Conservation (phyloP, 2,329 filamentous ascomycete species). For the Bipolaris victoriae region DNA sequence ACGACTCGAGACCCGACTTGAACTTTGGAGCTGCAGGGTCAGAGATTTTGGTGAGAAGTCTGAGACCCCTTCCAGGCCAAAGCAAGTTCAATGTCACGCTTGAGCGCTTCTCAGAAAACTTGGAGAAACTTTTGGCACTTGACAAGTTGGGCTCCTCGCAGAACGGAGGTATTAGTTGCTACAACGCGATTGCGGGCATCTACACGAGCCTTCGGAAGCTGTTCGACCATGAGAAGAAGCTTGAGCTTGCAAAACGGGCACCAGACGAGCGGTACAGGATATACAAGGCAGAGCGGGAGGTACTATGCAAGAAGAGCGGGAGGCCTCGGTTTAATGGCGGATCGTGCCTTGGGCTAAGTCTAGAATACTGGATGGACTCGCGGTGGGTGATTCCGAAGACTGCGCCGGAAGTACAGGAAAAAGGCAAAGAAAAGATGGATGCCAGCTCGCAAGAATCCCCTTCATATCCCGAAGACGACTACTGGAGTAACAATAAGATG, state of each 20-base stretch:
- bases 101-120: constrained; percentile 72
- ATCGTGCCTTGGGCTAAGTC: constrained; percentile 68
- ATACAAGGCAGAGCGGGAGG: constrained; percentile 60
- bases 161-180: constrained; percentile 67
- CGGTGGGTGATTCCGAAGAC: constrained; percentile 53
- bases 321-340: constrained; percentile 73
- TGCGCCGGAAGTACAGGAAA: constrained; percentile 36
- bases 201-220: constrained; percentile 72
- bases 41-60: constrained; percentile 68
- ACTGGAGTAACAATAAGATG: constrained; percentile 54
- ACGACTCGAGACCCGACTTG: constrained; percentile 61
- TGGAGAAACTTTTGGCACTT: constrained; percentile 70
- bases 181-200: constrained; percentile 76
- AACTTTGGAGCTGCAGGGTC: constrained; percentile 60
- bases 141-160: constrained; percentile 75
- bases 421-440: constrained; percentile 49
- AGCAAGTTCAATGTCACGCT: constrained; percentile 73
- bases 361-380: constrained; percentile 79
- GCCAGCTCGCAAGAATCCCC: constrained; percentile 31
- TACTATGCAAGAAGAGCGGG: constrained; percentile 73
- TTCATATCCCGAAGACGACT: constrained; percentile 41
- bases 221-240: constrained; percentile 71
- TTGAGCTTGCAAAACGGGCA: constrained; percentile 39
- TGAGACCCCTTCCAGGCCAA: constrained; percentile 65
- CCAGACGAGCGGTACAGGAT: constrained; percentile 51